Base-by-base conservation (phyloP, 805 yeast species). In the Cyberlindnera petersonii region DNA sequence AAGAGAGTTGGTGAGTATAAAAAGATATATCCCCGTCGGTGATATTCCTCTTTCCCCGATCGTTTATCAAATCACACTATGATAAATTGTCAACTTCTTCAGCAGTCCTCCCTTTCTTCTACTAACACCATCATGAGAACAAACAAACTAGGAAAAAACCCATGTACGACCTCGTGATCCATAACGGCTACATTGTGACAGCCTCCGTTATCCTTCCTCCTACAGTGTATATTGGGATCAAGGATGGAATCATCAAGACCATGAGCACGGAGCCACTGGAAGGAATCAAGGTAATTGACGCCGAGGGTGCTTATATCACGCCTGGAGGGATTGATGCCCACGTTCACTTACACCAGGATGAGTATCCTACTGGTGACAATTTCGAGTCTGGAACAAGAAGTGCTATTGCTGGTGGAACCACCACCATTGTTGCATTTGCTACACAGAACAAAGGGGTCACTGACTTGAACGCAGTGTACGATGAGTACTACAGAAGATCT, bases 321-420 rank as follows among this genome's bases (percentile, higher is more conserved):
- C 77, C 77, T 2, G 77, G 77, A 32, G 77, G 75, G 5, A 65
- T 72, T 26, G 77, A 72, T 47, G 61, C 73, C 1, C 77, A 72
- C 48, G 74, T 70, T 17, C 77, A 72, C 39, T 46, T 72, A 15
- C 66, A 69, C 29, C 74, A 72, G 47, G 65, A 64, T 6, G 56
- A 62, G 26, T 58, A 63, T 13, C 60, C 68, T 5, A 60, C 67
- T 2, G 71, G 72, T 28, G 77, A 71, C 44, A 64, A 63, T 14
- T 69, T 70, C 44, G 68, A 63, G 34, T 50, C 65, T 4, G 76
- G 73, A 2, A 60, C 75, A 0, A 58, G 65, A 48, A 61, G 69
- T 40, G 74, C 75, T 1, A 58, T 71, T 19, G 69, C 69, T 20
- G 77, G 77, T 33, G 77, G 77, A 9, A 72, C 73, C 6, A 72